Evolutionary conservation across 140 eudicot genomes (phyloP).

Genomic region (Cichorium intybus): DNA sequence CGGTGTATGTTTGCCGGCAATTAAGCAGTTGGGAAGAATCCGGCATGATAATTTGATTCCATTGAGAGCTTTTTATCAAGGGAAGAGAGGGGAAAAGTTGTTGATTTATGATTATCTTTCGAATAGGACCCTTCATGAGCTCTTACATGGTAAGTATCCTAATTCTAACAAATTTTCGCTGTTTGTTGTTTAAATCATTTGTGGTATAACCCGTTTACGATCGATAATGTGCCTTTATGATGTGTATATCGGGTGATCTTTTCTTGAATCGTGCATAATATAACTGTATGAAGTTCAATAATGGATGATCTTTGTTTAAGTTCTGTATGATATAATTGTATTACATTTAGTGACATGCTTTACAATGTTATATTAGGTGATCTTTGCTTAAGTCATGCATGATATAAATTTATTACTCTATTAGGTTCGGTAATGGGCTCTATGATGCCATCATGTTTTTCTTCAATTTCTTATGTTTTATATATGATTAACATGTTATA

Average conservation of each 20-base stretch:
- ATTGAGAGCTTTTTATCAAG: slow-evolving; percentile 91
- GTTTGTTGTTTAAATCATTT: not conserved
- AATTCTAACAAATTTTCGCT: not conserved
- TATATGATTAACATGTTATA: too few species aligned
- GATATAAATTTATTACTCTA: too few species aligned
- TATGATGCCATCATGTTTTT: too few species aligned
- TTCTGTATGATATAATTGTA: not conserved
- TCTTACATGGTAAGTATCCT: slow-evolving; percentile 65
- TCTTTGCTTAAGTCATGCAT: too few species aligned
- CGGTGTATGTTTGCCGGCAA: slow-evolving; percentile 63
- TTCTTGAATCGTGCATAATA: not conserved
- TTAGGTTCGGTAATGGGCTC: too few species aligned
- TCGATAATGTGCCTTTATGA: not conserved
- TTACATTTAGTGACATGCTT: not conserved
- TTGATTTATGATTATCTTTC: slow-evolving; percentile 85
- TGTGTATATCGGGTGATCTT: too few species aligned
- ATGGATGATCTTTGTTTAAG: not conserved
- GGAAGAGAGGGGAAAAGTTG: slow-evolving; percentile 97
- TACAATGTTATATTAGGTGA: not conserved
- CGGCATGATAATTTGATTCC: slow-evolving; percentile 91
- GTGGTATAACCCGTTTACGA: not conserved
- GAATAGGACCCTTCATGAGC: slow-evolving; percentile 65
- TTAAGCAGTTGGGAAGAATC: slow-evolving; percentile 76
- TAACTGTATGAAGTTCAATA: not conserved
- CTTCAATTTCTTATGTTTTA: too few species aligned